Conservation (phyloP, 148 eudicot genomes). For the Cornus florida region DNA sequence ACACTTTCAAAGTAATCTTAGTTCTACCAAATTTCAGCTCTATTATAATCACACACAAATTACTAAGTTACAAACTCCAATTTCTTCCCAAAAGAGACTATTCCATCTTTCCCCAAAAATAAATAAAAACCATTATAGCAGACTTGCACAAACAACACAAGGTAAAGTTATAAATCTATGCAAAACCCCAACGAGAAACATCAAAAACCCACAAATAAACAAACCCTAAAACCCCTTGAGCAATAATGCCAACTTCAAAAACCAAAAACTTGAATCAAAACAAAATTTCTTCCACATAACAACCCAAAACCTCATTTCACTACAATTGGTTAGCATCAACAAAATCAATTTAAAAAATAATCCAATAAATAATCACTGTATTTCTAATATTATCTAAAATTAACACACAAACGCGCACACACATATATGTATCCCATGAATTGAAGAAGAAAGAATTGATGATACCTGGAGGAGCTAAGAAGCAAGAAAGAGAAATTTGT, state of each 20-base stretch:
- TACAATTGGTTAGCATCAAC: not conserved
- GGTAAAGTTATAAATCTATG: not conserved
- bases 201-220: not conserved
- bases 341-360: not conserved
- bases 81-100: no score
- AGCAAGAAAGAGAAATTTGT: not conserved
- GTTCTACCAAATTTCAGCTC: not conserved
- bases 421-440: not conserved
- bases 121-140: not conserved
- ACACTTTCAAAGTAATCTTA: not conserved
- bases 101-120: not conserved
- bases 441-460: not conserved
- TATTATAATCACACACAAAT: not conserved
- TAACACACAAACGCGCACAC: not conserved
- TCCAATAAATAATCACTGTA: not conserved
- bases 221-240: not conserved
- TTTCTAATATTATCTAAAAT: not conserved
- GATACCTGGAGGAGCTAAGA: not conserved
- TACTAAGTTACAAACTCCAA: not conserved
- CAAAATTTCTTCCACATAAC: not conserved
- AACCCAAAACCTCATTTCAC: not conserved
- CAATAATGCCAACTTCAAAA: not conserved
- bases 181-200: not conserved
- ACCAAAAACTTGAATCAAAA: not conserved
- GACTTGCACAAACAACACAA: not conserved